Evolutionary conservation across 192 early-diverging fungal species (phyloP), one percentile per base, ranked within the genome.

Genomic region (Coemansia sp.): DNA sequence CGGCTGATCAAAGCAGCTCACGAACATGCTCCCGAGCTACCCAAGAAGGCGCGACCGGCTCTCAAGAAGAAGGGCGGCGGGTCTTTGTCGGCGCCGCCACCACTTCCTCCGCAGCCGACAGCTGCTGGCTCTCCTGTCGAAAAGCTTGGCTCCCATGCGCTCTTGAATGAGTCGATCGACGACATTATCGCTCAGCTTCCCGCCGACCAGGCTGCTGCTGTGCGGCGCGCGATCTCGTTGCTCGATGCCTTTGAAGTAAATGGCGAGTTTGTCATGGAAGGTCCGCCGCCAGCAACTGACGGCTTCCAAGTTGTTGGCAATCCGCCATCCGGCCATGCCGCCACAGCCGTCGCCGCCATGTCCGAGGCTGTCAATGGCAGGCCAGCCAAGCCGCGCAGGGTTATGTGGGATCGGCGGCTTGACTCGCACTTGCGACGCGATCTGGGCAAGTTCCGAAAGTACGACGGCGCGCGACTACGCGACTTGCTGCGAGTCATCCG

Each of bases 391-490:
- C 69, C 65, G 58, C 69, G 75, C 11, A 46, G 65, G 22, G 35
- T 66, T 10, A 35, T 53, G 46, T 79, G 76, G 76, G 76, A 72
- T 56, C 76, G 76, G 21, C 70, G 76, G 10, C 66, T 79, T 74
- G 58, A 82, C 81, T 17, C 68, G 92, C 38, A 82, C 85, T 32
- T 90, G 88, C 60, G 76, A 19, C 76, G 76, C 34, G 89, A 94
- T 65, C 74, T 98, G 69, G 87, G 90, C 44, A 96, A 95, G 72
- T 94, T 89, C 78, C 83, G 96, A 62, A 95, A 92, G 79, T 98
- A 98, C 73, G 93, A 95, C 65, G 91, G 88, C 9, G 82, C 80
- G 29, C 83, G 82, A 11, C 82, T 97, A 35, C 85, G 92, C 15
- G 95, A 98, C 74, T 75, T 98, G 56, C 73, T 98, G 65, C 85